Conservation (phyloP, 2,329 filamentous ascomycete genomes). For the Diaporthe humulicola region DNA sequence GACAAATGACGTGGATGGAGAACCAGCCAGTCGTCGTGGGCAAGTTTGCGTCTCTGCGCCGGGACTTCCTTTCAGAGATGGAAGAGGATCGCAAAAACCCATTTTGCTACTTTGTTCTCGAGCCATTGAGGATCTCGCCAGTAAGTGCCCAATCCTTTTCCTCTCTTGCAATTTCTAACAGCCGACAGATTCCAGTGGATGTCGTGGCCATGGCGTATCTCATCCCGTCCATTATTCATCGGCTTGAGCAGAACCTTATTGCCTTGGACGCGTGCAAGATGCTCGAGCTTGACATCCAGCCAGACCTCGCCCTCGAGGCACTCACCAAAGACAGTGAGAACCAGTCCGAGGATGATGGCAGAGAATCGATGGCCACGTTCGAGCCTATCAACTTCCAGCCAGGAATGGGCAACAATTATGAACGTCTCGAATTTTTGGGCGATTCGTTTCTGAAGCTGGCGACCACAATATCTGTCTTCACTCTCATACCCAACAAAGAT, state of each 20-base stretch:
- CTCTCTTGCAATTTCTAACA: conserved; percentile 40
- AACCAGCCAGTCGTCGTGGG: conserved; percentile 87
- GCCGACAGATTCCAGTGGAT: conserved; percentile 71
- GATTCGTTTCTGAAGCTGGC: conserved; percentile 97
- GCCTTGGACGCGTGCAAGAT: conserved; percentile 79
- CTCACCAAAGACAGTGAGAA: conserved; percentile 94
- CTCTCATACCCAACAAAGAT: conserved; percentile 79
- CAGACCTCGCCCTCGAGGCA: conserved; percentile 84
- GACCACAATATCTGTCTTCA: conserved; percentile 89
- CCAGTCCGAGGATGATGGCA: conserved; percentile 74
- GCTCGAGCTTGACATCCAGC: conserved; percentile 74
- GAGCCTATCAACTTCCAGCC: conserved; percentile 80
- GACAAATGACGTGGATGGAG: conserved; percentile 64
- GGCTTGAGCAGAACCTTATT: conserved; percentile 86
- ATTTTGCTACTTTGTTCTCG: conserved; percentile 78
- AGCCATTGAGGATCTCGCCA: conserved; percentile 82
- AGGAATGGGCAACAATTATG: conserved; percentile 95
- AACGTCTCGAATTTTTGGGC: conserved; percentile 92
- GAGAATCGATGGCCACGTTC: conserved; percentile 46
- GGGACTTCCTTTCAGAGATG: conserved; percentile 83
- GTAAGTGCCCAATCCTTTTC: conserved; percentile 63
- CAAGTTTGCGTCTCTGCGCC: conserved; percentile 79
- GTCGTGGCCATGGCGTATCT: conserved; percentile 80
- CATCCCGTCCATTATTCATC: conserved; percentile 87
- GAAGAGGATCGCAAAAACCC: conserved; percentile 29